Conservation (phyloP, 2,329 filamentous ascomycete species). For the Chrysoporthe cubensis region DNA sequence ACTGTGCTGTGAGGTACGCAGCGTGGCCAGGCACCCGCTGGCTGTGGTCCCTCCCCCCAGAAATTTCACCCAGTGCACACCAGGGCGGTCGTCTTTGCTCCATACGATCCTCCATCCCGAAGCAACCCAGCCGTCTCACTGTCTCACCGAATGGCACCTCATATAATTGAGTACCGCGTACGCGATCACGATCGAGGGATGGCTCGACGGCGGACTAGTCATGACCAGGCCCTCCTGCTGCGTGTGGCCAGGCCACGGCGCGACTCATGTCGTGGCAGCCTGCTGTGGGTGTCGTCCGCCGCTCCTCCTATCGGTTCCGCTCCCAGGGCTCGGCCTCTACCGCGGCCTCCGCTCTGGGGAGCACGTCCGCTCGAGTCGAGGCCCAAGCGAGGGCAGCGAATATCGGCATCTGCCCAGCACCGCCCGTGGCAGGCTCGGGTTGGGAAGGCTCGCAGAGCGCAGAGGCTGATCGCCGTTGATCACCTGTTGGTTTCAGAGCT, state of each 20-base stretch:
- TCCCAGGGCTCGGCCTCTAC: background rate
- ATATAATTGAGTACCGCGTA: background rate
- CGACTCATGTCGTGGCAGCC: background rate
- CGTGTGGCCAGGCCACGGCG: background rate
- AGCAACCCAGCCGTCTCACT: background rate
- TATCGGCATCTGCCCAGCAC: background rate
- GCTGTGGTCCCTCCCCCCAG: background rate
- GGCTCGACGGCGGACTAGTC: background rate
- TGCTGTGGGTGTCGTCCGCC: background rate
- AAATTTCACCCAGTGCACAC: background rate
- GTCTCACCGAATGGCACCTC: background rate
- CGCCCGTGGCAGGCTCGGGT: background rate
- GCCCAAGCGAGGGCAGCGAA: background rate
- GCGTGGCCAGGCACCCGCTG: background rate
- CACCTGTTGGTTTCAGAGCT: constrained; percentile 21
- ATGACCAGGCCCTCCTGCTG: background rate
- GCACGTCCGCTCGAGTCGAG: background rate
- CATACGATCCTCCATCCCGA: background rate
- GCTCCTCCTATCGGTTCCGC: background rate
- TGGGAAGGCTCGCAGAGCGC: background rate
- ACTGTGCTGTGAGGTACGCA: background rate
- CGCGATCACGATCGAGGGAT: background rate
- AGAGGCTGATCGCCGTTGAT: background rate
- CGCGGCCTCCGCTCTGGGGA: background rate
- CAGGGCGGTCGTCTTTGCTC: background rate